Evolutionary conservation across 2,329 filamentous ascomycete genomes (phyloP).

Genomic region (Ramularia endophylla): DNA sequence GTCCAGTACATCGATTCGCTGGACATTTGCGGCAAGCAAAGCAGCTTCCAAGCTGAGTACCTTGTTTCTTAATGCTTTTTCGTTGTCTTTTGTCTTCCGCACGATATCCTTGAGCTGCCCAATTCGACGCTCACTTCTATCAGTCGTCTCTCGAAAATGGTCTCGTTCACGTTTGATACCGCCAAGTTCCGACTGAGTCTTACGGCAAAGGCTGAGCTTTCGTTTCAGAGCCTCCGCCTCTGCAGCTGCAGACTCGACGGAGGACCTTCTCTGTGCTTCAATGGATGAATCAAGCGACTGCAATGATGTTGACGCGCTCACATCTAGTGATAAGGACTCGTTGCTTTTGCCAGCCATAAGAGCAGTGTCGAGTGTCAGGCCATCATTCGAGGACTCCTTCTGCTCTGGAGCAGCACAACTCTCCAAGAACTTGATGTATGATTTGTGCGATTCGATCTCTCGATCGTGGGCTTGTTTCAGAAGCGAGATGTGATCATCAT

Average conservation of each 20-base stretch:
- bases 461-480: conserved; percentile 34
- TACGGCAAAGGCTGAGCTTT: conserved; percentile 31
- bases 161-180: conserved; percentile 35
- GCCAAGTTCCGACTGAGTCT: conserved; percentile 30
- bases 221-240: conserved; percentile 36
- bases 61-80: conserved; percentile 33
- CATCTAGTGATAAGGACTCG: conserved; percentile 6
- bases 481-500: conserved; percentile 35
- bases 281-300: conserved; percentile 19
- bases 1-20: conserved; percentile 35
- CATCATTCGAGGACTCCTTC: conserved; percentile 1
- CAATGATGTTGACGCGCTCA: conserved; percentile 16
- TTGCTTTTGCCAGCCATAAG: conserved; percentile 1
- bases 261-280: conserved; percentile 27
- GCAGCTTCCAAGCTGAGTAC: conserved; percentile 35
- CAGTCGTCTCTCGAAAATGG: conserved; percentile 32
- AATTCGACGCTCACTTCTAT: conserved; percentile 33
- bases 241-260: conserved; percentile 19
- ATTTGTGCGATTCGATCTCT: conserved; percentile 35
- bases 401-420: conserved; percentile 14
- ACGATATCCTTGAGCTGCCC: conserved; percentile 36
- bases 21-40: conserved; percentile 36
- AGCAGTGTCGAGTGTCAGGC: conserved; percentile 17
- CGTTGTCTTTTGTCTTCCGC: conserved; percentile 33
- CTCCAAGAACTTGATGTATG: conserved; percentile 36